Conservation (phyloP, 1,284 basidiomycete genomes). For the Microbotryum intermedium region DNA sequence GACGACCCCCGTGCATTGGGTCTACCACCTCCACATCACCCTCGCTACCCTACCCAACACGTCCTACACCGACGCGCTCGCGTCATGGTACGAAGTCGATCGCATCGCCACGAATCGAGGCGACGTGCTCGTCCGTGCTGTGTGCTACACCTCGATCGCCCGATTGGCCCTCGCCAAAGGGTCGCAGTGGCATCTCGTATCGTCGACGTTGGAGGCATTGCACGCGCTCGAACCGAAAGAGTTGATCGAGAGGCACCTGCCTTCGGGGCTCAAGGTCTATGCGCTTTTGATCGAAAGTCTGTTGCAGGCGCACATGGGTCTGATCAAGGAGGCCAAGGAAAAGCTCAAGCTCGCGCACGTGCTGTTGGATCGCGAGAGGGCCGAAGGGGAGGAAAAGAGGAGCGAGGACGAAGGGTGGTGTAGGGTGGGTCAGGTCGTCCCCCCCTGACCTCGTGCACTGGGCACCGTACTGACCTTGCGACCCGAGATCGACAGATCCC, state of each 20-base stretch:
- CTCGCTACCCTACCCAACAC: neutral
- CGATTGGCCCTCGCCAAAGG: neutral
- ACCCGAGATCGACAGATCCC: too few relatives aligned
- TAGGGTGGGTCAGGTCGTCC: too few relatives aligned
- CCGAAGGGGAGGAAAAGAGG: too few relatives aligned
- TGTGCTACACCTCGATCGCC: neutral
- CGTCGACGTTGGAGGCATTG: neutral
- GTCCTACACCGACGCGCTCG: neutral
- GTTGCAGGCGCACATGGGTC: neutral
- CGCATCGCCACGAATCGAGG: neutral
- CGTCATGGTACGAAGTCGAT: neutral
- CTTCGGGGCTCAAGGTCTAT: neutral
- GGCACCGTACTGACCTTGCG: too few relatives aligned
- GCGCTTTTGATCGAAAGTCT: neutral
- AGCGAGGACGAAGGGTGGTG: too few relatives aligned
- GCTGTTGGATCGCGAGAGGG: neutral
- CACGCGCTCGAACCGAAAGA: too few relatives aligned
- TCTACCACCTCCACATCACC: neutral
- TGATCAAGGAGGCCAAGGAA: neutral
- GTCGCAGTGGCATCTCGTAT: neutral
- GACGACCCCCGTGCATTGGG: neutral
- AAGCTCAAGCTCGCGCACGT: constrained; percentile 1
- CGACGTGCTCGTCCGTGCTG: neutral
- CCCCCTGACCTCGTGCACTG: too few relatives aligned
- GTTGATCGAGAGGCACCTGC: neutral